Base-by-base conservation (phyloP, 345 rosid species). In the Ricinus communis region DNA sequence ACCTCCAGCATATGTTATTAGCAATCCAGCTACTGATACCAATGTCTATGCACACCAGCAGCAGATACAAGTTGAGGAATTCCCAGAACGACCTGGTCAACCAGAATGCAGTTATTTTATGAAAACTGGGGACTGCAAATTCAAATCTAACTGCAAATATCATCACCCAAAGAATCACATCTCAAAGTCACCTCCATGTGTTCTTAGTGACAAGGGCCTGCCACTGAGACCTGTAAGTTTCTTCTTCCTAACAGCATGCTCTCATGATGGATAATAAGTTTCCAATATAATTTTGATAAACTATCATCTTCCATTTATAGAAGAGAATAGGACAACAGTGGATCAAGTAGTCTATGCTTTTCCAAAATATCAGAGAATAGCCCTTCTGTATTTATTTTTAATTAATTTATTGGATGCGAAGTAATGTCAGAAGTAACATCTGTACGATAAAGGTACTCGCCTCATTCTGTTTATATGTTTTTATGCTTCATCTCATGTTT, bases 151-250 rank as follows among this genome's bases (percentile, higher is more conserved):
- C 68, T 95, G 98, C 97, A 95, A 84, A 79, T 95, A 76, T 83
- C 87, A 92, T 74, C 99, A 95, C 82, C 98, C 98, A 24, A 92
- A 86, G 83, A 81, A 73, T 70, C 84, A 84, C 24, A 49, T 70
- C 64, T 55, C 82, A 9, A 89, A 84, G 74, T 75, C 84, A 52
- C 72, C 87, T 61, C 82, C 91, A 30, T 84, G 79, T 41, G 54
- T 82, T 62, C 84, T 92, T 59, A 95, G 88, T 65, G 93, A 90
- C 83, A 92, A 90, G 83, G 99, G 98, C 72, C 84, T 92, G 65
- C 99, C 98, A 22, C 70, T 95, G 73, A 89, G 99, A 85, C 98
- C 97, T 85, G 99, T 95, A 84, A 90, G 93, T 85, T 72, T 9
- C 0, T 62, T 30, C 28, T 57, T 61, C 22, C 45, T 56, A 71